Base-by-base conservation (phyloP, 2,329 filamentous ascomycete genomes). In the Aspergillus novoparasiticus region DNA sequence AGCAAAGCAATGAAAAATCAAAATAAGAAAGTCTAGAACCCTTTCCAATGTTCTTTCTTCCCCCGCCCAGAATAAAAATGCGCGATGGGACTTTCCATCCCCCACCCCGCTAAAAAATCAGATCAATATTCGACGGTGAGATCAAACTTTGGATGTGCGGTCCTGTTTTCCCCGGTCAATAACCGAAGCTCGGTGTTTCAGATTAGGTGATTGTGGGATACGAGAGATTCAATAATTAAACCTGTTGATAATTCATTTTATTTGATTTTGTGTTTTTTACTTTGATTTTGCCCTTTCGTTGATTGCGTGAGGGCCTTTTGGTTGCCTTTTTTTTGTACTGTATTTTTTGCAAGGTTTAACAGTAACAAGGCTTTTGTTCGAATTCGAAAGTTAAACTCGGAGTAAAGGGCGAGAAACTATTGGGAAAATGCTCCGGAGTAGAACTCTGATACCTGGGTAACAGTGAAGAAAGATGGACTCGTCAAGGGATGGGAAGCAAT, bases 101-200 rank as follows among this genome's bases (percentile, higher is more conserved):
- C 46, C 46, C 26, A 30, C 46, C 30, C 45, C 1, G 16, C 26
- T 4, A 19, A 16, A 50, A 50, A 48, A 30, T 50, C 46, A 50
- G 46, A 50, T 50, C 46, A 30, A 30, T 26, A 26, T 50, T 26
- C 26, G 46, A 30, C 23, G 45, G 45, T 50, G 26, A 26, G 46
- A 50, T 50, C 46, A 50, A 50, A 50, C 23, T 50, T 50, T 50
- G 26, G 46, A 26, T 50, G 32, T 54, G 28, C 30, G 28, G 32
- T 54, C 32, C 28, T 54, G 30, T 23, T 53, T 32, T 36, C 50
- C 50, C 50, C 32, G 50, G 50, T 36, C 50, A 54, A 54, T 54
- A 54, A 36, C 50, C 50, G 50, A 54, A 32, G 30, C 30, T 54
- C 50, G 50, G 50, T 54, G 50, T 54, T 54, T 54, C 50, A 54